Conservation (phyloP, 441 rosid species). For the Gossypium trilobum region DNA sequence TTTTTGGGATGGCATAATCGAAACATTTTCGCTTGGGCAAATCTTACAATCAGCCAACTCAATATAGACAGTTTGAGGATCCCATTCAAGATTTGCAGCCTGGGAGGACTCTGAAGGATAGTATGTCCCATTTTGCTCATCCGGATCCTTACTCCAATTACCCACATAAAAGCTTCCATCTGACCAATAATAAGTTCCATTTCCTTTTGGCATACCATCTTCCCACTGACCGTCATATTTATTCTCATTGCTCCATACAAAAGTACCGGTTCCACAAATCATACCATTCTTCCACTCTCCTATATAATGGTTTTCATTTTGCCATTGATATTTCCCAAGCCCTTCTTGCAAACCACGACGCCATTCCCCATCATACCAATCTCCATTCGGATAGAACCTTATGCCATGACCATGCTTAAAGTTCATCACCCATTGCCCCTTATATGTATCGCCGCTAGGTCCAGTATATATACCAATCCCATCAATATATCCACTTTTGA, state of each 20-base stretch:
- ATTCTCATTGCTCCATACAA: slow-evolving; percentile 43
- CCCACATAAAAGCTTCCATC: slow-evolving; percentile 54
- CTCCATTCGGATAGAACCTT: slow-evolving; percentile 43
- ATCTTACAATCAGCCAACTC: slow-evolving; percentile 30
- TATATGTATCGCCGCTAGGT: slow-evolving; percentile 42
- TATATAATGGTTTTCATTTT: slow-evolving; percentile 33
- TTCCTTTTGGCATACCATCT: slow-evolving; percentile 48
- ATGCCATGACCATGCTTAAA: slow-evolving; percentile 57
- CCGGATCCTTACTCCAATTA: slow-evolving; percentile 45
- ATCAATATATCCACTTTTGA: slow-evolving; percentile 59
- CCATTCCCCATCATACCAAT: slow-evolving; percentile 63
- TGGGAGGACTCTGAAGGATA: slow-evolving; percentile 26
- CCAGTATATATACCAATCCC: slow-evolving; percentile 53
- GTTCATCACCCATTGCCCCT: slow-evolving; percentile 61
- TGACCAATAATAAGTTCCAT: slow-evolving; percentile 41
- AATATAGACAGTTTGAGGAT: slow-evolving; percentile 34
- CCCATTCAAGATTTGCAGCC: slow-evolving; percentile 32
- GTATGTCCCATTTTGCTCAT: slow-evolving; percentile 47
- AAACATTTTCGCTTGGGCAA: slow-evolving; percentile 34
- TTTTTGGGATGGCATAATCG: slow-evolving; percentile 53
- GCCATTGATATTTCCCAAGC: slow-evolving; percentile 52
- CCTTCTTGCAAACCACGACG: slow-evolving; percentile 49
- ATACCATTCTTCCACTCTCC: slow-evolving; percentile 54
- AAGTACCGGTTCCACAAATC: slow-evolving; percentile 43
- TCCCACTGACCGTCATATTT: slow-evolving; percentile 60